Conservation (phyloP, 2,329 filamentous ascomycete species). For the Fusarium siculi region DNA sequence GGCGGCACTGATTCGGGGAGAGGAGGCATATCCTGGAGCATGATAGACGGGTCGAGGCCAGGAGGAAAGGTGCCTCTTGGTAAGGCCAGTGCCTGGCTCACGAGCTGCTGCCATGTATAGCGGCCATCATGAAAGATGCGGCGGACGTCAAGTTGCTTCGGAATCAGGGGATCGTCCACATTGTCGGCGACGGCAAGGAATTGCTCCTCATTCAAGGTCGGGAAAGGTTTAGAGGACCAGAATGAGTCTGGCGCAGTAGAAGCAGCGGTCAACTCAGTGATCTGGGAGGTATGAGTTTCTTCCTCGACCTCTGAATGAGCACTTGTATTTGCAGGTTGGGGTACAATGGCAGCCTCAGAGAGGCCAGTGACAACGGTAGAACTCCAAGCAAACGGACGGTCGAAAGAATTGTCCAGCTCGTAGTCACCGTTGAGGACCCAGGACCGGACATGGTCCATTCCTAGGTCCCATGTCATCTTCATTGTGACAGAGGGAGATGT, state of each 20-base stretch:
- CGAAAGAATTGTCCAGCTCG: slow-evolving; percentile 32
- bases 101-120: slow-evolving; percentile 39
- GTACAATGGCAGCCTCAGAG: slow-evolving; percentile 36
- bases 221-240: slow-evolving; percentile 2
- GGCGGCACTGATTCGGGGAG: slow-evolving; percentile 37
- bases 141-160: slow-evolving; percentile 32
- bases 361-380: slow-evolving; percentile 42
- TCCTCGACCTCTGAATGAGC: slow-evolving; percentile 23
- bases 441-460: slow-evolving; percentile 44
- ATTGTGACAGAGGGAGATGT: slow-evolving; percentile 28
- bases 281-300: slow-evolving; percentile 10
- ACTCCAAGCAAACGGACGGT: slow-evolving; percentile 39
- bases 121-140: slow-evolving; percentile 36
- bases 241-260: slow-evolving; percentile 22
- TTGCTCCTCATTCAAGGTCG: slow-evolving; percentile 16
- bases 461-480: slow-evolving; percentile 45
- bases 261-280: slow-evolving; percentile 22
- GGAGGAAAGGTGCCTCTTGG: slow-evolving; percentile 36
- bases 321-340: slow-evolving; percentile 36
- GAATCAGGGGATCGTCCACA: slow-evolving; percentile 39
- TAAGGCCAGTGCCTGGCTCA: slow-evolving; percentile 29
- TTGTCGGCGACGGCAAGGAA: slow-evolving; percentile 27
- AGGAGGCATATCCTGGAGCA: slow-evolving; percentile 43
- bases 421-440: slow-evolving; percentile 43
- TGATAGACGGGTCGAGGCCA: slow-evolving; percentile 37